Evolutionary conservation across 139 green algal species (phyloP), one percentile per base, ranked within the genome.

Genomic region (Haematococcus lacustris): DNA sequence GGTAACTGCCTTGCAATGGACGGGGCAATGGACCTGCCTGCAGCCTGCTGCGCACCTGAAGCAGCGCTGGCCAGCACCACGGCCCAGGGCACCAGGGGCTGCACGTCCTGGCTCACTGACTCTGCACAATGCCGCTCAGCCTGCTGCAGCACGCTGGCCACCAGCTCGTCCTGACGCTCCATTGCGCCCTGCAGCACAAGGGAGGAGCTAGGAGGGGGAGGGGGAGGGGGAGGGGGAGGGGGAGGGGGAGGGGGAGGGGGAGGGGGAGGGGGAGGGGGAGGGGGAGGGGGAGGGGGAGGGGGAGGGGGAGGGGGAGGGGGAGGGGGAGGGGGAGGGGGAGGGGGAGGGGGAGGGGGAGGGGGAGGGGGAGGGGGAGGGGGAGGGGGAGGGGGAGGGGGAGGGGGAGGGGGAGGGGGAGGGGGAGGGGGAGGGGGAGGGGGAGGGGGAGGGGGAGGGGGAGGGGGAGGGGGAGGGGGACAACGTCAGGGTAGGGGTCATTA

Each of bases 11-110:
- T 13, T 5, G 9, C 57, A 65, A 65, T 37, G 26, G 57, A 65
- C 5, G 23, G 26, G 5, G 17, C 21, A 13, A 25, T 33, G 32
- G 26, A n/a, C n/a, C n/a, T n/a, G n/a, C n/a, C n/a, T n/a, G 26
- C 21, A n/a, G n/a, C n/a, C n/a, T n/a, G 23, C 23, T 33, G 38
- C 57, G 34, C 60, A 78, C 81, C 77, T 60, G 74, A 78, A 0
- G 77, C 59, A 3, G 81, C 81, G 40, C 81, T 83, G 47, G 61
- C 76, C 2, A 68, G n/a, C 26, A 86, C 77, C 2, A 83, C 6
- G 25, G 71, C 77, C 23, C 72, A 34, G 4, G 81, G 81, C 23
- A 51, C n/a, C 37, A 28, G 65, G 0, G 76, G 76, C 66, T 38
- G 7, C 1, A 69, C 61, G 1, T 59, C 73, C 30, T 71, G 68